phyloP scores from a whole-genome alignment of 305 asterid species.

The Fraxinus paxiana region DNA sequence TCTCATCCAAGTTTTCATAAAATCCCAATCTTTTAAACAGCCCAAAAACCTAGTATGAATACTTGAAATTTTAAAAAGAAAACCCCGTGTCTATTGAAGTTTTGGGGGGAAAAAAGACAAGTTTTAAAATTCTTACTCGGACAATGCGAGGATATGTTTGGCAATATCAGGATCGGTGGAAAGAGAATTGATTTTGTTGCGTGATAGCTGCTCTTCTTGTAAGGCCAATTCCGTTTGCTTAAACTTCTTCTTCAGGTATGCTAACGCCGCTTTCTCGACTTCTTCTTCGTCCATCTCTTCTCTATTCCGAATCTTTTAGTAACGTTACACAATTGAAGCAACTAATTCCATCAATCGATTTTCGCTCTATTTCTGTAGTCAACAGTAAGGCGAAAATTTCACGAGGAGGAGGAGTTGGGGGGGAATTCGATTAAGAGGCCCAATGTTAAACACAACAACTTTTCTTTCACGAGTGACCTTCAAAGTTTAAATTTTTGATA shows the following conservation, averaged over 20 bases:
- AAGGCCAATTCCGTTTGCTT: slow-evolving; percentile 71
- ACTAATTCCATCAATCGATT: neutral
- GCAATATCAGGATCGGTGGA: slow-evolving; percentile 67
- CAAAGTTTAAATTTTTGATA: too few relatives aligned
- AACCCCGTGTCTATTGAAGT: neutral
- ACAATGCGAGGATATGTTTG: slow-evolving; percentile 59
- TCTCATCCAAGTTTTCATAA: neutral
- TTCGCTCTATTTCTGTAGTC: neutral
- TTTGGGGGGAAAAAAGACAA: neutral
- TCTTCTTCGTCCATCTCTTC: slow-evolving; percentile 65
- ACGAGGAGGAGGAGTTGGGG: too few relatives aligned
- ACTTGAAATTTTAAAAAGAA: neutral
- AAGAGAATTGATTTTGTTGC: slow-evolving; percentile 37
- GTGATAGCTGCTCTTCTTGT: slow-evolving; percentile 67
- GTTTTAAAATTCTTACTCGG: slow-evolving; percentile 45
- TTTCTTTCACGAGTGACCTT: too few relatives aligned
- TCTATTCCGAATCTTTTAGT: neutral
- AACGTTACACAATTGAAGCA: neutral
- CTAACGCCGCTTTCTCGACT: slow-evolving; percentile 65
- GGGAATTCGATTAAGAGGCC: too few relatives aligned
- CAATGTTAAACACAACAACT: too few relatives aligned
- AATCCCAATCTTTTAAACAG: neutral
- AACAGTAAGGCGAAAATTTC: too few relatives aligned
- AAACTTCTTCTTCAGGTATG: slow-evolving; percentile 72
- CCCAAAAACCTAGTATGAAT: neutral